Evolutionary conservation across 202 grass and related monocot species (phyloP).

Genomic region (Saccharum hybrid): DNA sequence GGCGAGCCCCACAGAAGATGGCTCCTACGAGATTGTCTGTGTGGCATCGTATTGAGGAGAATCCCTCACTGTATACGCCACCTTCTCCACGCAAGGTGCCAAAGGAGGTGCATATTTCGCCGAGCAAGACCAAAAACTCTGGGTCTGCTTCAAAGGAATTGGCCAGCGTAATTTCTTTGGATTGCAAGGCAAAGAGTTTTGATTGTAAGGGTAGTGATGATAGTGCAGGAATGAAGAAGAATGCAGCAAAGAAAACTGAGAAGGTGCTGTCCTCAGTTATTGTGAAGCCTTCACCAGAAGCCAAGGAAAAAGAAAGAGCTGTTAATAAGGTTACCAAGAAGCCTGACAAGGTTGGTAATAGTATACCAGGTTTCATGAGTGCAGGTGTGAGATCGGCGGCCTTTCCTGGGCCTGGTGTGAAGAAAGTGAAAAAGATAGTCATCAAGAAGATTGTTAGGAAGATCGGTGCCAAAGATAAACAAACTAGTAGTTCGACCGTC

Average conservation of each 20-base stretch:
- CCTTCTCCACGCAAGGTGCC: conserved; percentile 43
- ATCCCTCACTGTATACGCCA: conserved; percentile 31
- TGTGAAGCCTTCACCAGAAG: conserved; percentile 56
- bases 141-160: conserved; percentile 39
- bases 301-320: conserved; percentile 53
- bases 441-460: conserved; percentile 70
- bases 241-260: conserved; percentile 54
- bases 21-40: conserved; percentile 72
- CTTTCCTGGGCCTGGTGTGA: conserved; percentile 42
- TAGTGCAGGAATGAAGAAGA: conserved; percentile 62
- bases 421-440: conserved; percentile 62
- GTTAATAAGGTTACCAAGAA: conserved; percentile 42
- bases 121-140: conserved; percentile 48
- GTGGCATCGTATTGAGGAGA: conserved; percentile 91
- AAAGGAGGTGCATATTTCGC: conserved; percentile 55
- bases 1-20: conserved; percentile 52
- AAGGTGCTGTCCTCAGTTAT: conserved; percentile 51
- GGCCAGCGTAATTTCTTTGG: conserved; percentile 31
- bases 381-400: conserved; percentile 14
- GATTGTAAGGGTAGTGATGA: conserved; percentile 44
- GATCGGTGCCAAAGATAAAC: conserved; percentile 52
- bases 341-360: conserved; percentile 43
- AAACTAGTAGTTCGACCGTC: conserved; percentile 35
- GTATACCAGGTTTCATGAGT: conserved; percentile 25
- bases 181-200: conserved; percentile 49